Conservation (phyloP, 2,329 filamentous ascomycete genomes). For the Chaetomium strumarium region DNA sequence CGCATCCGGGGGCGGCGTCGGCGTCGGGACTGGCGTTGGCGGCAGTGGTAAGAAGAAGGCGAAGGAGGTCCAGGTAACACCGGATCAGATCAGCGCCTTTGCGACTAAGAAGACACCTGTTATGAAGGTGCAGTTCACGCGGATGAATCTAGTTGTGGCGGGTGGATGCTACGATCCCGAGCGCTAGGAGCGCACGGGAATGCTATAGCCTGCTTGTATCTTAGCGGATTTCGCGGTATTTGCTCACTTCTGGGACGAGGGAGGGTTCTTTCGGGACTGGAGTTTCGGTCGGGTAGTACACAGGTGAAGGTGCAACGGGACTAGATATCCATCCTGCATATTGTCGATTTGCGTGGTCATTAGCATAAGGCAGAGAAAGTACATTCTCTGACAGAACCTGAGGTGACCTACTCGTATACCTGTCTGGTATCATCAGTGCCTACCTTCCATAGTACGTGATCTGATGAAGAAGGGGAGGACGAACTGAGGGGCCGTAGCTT, state of each 20-base stretch:
- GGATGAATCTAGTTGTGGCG: constrained; percentile 90
- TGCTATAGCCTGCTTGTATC: not conserved
- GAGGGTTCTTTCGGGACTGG: not conserved
- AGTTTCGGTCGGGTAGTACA: constrained; percentile 7
- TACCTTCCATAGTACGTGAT: too few relatives aligned
- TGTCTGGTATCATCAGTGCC: too few relatives aligned
- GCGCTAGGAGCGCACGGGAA: constrained; percentile 16
- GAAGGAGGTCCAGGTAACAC: constrained; percentile 84
- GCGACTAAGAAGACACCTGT: constrained; percentile 95
- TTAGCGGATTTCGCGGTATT: too few relatives aligned
- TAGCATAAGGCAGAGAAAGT: not conserved
- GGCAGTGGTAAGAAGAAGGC: constrained; percentile 62
- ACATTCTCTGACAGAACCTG: too few relatives aligned
- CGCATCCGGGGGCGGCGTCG: constrained; percentile 30
- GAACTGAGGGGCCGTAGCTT: not conserved
- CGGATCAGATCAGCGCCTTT: constrained; percentile 92
- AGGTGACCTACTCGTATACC: too few relatives aligned
- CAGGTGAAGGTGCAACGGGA: not conserved
- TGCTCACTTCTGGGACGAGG: not conserved
- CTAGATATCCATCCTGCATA: constrained; percentile 6
- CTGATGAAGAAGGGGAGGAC: too few relatives aligned
- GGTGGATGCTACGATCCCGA: constrained; percentile 62
- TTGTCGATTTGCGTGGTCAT: not conserved
- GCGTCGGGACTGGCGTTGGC: constrained; percentile 27
- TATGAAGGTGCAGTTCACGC: constrained; percentile 86